Evolutionary conservation across 2,329 filamentous ascomycete species (phyloP).

Genomic region (Fusarium austroafricanum): DNA sequence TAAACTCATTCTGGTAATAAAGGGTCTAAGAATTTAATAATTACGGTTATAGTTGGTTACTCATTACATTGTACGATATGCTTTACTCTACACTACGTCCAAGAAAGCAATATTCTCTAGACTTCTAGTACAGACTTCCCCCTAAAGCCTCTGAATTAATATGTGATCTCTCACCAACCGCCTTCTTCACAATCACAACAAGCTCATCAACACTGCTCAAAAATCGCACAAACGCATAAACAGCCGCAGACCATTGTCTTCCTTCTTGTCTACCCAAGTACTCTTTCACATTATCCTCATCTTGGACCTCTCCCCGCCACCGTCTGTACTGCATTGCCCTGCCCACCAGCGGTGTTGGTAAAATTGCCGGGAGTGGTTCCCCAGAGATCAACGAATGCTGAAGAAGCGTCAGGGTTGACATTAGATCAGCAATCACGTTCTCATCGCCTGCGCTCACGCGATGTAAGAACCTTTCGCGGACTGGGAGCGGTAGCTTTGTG

Average conservation of each 20-base stretch:
- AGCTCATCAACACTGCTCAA: conserved; percentile 18
- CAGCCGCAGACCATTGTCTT: conserved; percentile 19
- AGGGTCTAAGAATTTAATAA: neutral
- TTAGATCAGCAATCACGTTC: conserved; percentile 10
- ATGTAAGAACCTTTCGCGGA: conserved; percentile 13
- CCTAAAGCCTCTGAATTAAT: conserved; percentile 16
- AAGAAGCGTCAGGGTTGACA: conserved; percentile 22
- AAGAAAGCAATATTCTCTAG: too few relatives aligned
- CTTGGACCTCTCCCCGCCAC: conserved; percentile 15
- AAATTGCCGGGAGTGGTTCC: conserved; percentile 10
- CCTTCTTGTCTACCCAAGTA: conserved; percentile 5
- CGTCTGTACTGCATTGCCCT: conserved; percentile 20
- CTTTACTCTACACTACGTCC: too few relatives aligned
- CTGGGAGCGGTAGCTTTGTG: conserved; percentile 9
- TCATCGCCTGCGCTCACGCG: conserved; percentile 13
- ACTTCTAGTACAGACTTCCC: neutral
- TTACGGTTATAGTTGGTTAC: neutral
- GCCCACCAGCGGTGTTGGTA: conserved; percentile 16
- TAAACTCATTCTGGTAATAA: too few relatives aligned
- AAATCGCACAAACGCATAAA: conserved; percentile 22
- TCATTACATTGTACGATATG: neutral
- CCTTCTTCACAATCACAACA: conserved; percentile 16
- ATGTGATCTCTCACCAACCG: conserved; percentile 18
- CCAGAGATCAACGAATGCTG: conserved; percentile 20
- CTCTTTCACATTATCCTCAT: conserved; percentile 8